Evolutionary conservation across 148 eudicot species (phyloP), one percentile per base, ranked within the genome.

Genomic region (Polygonum aviculare): DNA sequence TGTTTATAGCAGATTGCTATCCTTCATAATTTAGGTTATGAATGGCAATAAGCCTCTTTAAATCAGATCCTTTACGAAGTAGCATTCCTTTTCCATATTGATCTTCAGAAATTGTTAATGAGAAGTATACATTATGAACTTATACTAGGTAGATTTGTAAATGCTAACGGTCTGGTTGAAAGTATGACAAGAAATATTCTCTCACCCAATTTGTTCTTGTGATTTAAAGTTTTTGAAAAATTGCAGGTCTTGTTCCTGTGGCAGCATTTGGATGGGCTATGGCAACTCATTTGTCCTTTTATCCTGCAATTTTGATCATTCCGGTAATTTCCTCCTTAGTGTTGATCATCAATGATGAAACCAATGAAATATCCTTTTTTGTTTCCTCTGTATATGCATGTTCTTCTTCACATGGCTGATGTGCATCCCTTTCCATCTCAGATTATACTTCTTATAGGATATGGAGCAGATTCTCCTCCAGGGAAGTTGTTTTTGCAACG

Each of bases 211-310:
- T 38, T 15, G 15, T 16, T 36, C 19, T 38, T 15, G 45, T 63
- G 39, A 63, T 31, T 67, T 67, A 14, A 36, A 15, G 11, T 6
- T 67, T 67, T 38, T 41, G 31, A 48, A 33, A 80, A 36, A 78
- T 55, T 77, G 78, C 90, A 95, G 98, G 91, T 77, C 69, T 83
- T 78, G 80, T 83, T 78, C 93, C 98, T 33, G 80, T 95, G 81
- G 94, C 98, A 77, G 96, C 98, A 74, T 82, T 95, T 84, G 98
- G 92, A 71, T 92, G 97, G 96, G 91, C 87, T 71, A 69, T 95
- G 52, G 90, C 97, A 26, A 89, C 98, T 77, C 98, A 95, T 88
- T 63, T 95, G 81, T 89, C 96, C 75, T 90, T 95, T 74, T 95
- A 95, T 85, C 98, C 97, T 50, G 83, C 82, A 50, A 85, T 90